Conservation (phyloP, 768 basidiomycete genomes). For the Suillus discolor region DNA sequence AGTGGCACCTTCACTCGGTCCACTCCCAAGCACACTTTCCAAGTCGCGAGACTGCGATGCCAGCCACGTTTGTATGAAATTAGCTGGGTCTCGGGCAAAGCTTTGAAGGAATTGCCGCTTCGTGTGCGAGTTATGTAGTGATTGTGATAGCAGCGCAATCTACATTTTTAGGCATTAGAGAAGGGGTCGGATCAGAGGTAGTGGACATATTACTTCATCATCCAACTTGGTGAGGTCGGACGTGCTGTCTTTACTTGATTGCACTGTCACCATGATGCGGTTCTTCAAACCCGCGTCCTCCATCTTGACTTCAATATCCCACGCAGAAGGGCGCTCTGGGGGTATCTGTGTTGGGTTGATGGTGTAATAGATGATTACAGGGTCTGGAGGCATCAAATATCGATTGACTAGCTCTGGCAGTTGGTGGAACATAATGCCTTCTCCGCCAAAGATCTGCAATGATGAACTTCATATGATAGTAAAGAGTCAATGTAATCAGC, state of each 20-base stretch:
- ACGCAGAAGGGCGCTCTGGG: constrained; percentile 74
- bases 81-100: constrained; percentile 77
- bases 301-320: constrained; percentile 87
- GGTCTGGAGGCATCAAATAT: constrained; percentile 75
- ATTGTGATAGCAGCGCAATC: constrained; percentile 85
- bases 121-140: constrained; percentile 82
- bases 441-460: constrained; percentile 67
- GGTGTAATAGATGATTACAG: constrained; percentile 77
- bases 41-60: constrained; percentile 91
- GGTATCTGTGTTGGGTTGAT: constrained; percentile 63
- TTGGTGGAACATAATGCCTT: constrained; percentile 73
- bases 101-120: constrained; percentile 85
- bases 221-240: constrained; percentile 74
- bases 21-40: constrained; percentile 87
- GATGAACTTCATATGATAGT: background rate
- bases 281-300: constrained; percentile 78
- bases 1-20: constrained; percentile 74
- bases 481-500: constrained; percentile 12
- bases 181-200: constrained; percentile 6
- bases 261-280: constrained; percentile 72
- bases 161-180: constrained; percentile 33
- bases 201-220: constrained; percentile 68
- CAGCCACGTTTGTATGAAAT: constrained; percentile 88
- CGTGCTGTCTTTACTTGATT: constrained; percentile 69
- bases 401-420: constrained; percentile 87